Base-by-base conservation (phyloP, 2,329 filamentous ascomycete species). In the Berkeleyomyces basicola region DNA sequence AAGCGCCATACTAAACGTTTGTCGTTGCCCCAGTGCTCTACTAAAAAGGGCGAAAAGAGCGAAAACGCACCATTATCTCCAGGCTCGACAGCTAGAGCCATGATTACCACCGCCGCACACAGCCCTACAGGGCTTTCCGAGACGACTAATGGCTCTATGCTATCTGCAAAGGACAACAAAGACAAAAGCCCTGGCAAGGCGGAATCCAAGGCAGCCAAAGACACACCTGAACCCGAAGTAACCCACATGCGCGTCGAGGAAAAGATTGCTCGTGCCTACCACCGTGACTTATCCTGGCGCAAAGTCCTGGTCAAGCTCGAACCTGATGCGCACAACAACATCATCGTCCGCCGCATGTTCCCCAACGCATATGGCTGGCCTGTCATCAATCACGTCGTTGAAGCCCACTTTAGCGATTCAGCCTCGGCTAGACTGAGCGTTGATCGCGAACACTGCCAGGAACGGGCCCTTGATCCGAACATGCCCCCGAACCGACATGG, bases 321-420 rank as follows among this genome's bases (percentile, higher is more conserved):
- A 71, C 93, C 93, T 0, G 93, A 99, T 73, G 93, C 93, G 0
- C 93, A 99, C 75, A 99, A 99, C 74, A 99, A 99, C 72, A 95
- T 99, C 67, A 87, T 97, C 65, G 93, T 99, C 33, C 86, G 93
- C 14, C 86, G 93, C 63, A 95, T 90, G 85, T 99, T 99, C 72
- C 86, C 90, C 63, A 99, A 99, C 70, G 93, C 93, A 0, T 95
- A 95, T 69, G 93, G 93, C 1, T 99, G 93, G 93, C 93, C 93
- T 0, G 93, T 99, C 0, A 78, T 97, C 59, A 91, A 96, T 74
- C 93, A 99, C 73, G 76, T 97, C 23, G 92, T 93, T 61, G 91
- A 97, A 69, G 90, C 90, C 0, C 93, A 99, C 74, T 99, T 99
- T 71, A 87, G 84, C 61, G 87, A 95, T 70, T 84, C 83, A 0